Base-by-base conservation (phyloP, 257 asterid species). In the Petunia axillaris region DNA sequence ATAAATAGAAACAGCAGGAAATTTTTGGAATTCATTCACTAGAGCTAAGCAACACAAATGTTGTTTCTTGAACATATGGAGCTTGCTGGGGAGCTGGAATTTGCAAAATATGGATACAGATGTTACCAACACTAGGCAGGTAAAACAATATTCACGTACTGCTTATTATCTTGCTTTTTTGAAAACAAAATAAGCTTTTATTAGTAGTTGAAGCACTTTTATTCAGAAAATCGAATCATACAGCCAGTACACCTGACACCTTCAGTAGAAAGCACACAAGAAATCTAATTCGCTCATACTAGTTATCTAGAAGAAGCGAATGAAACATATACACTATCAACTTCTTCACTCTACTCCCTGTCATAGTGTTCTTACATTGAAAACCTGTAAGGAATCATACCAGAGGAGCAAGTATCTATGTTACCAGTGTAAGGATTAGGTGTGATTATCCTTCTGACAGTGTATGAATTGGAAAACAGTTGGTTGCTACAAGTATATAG, bases 381-480 rank as follows among this genome's bases (percentile, higher is more conserved):
- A 25, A 66, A 40, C 53, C 52, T 66, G 74, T 15, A 11, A 40
- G 6, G 37, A 38, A 39, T 44, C 50, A 14, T 14, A 65, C 36
- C 0, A 14, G 50, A 65, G 74, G 74, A 65, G 52, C 50, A 65
- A 14, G 15, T 40, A 39, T 39, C 52, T 65, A 65, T 14, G 52
- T 65, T 65, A 6, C 2, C 40, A 65, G 11, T 65, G 40, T 15
- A 14, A 65, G 74, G 14, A 40, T 36, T 65, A 50, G 6, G 40
- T 14, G 36, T 6, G 74, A 14, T 13, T 40, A 65, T 40, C 36
- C 52, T 5, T 8, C 36, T 14, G 52, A 14, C 14, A 65, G 53
- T 40, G 74, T 39, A 13, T 65, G 74, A 40, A 65, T 65, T 40
- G 52, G 52, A 65, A 65, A 65, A 65, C 40, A 65, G 74, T 14